Conservation (phyloP, 2,329 filamentous ascomycete genomes). For the Hypoxylon sp. region DNA sequence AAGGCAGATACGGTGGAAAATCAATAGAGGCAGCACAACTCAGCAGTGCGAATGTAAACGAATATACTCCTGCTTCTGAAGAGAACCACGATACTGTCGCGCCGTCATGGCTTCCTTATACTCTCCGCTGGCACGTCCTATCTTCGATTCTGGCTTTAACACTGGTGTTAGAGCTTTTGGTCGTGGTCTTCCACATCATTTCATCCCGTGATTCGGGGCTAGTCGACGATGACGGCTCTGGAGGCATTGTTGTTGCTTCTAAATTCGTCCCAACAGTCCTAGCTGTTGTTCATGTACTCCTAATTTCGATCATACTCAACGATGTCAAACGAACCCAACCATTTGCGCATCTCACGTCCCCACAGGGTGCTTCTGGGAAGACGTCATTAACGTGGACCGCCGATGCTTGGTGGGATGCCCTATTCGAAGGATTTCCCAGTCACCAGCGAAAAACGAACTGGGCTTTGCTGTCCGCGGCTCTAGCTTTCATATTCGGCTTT, state of each 20-base stretch:
- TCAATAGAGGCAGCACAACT: background rate
- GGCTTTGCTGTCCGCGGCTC: conserved; percentile 27
- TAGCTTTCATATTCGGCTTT: conserved; percentile 32
- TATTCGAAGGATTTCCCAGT: conserved; percentile 29
- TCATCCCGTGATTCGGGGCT: conserved; percentile 35
- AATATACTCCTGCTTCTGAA: conserved; percentile 2
- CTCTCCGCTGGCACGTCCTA: conserved; percentile 34
- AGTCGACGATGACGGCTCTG: conserved; percentile 32
- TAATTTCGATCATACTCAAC: conserved; percentile 37
- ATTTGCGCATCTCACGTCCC: conserved; percentile 34
- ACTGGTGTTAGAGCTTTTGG: conserved; percentile 27
- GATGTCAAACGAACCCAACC: conserved; percentile 42
- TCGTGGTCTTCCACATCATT: conserved; percentile 27
- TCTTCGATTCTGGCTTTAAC: conserved; percentile 25
- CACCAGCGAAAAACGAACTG: conserved; percentile 25
- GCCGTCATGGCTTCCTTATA: conserved; percentile 39
- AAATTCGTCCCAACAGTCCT: conserved; percentile 39
- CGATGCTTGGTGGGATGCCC: conserved; percentile 39
- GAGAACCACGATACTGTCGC: background rate
- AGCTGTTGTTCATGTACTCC: conserved; percentile 36
- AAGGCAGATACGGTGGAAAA: conserved; percentile 7
- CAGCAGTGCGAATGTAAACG: background rate
- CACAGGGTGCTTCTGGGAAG: conserved; percentile 28
- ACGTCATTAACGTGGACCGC: conserved; percentile 39
- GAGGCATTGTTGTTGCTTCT: conserved; percentile 26